A percentile compares a stretch with the other conserved stretches of the same genome.
These are phyloP conservation scores for Protomyces macrosporus DNA, from an alignment of 1,139 yeast species.

Conservation along the genomic window DNA sequence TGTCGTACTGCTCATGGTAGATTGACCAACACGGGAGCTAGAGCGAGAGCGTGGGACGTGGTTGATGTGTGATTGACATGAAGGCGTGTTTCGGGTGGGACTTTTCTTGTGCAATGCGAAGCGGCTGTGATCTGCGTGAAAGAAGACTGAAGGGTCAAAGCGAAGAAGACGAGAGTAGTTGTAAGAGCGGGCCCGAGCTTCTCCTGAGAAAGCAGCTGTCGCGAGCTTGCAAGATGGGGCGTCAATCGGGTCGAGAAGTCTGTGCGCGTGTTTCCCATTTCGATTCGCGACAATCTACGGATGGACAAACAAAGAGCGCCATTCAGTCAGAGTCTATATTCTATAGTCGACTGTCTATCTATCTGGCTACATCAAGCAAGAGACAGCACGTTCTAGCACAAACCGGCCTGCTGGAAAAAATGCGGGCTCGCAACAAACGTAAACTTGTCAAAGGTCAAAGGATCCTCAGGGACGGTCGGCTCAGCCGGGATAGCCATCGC, in stretches of 20 bases:
- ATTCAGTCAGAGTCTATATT: too few species aligned
- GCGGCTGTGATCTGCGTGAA: too few species aligned
- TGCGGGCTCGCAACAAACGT: slow-evolving; percentile 24
- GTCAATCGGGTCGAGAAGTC: too few species aligned
- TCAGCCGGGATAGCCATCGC: slow-evolving; percentile 7
- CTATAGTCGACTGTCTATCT: not conserved
- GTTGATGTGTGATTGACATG: not conserved
- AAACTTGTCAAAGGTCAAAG: slow-evolving; percentile 20
- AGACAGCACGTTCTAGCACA: not conserved
- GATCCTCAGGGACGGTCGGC: not conserved
- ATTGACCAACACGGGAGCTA: not conserved
- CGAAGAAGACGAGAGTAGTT: too few species aligned
- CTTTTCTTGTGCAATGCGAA: too few species aligned
- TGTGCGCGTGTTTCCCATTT: too few species aligned
- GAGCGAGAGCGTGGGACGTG: not conserved
- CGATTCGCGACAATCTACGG: too few species aligned
- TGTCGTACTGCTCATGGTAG: not conserved
- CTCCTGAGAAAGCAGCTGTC: too few species aligned
- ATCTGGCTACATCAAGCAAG: not conserved
- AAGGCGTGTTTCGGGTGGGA: not conserved
- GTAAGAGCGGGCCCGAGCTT: too few species aligned
- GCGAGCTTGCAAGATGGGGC: too few species aligned
- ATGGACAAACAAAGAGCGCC: too few species aligned
- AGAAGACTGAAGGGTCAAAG: too few species aligned
- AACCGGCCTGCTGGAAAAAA: slow-evolving; percentile 5